Conservation (phyloP, 768 basidiomycete genomes). For the Boletus tomentosulus region DNA sequence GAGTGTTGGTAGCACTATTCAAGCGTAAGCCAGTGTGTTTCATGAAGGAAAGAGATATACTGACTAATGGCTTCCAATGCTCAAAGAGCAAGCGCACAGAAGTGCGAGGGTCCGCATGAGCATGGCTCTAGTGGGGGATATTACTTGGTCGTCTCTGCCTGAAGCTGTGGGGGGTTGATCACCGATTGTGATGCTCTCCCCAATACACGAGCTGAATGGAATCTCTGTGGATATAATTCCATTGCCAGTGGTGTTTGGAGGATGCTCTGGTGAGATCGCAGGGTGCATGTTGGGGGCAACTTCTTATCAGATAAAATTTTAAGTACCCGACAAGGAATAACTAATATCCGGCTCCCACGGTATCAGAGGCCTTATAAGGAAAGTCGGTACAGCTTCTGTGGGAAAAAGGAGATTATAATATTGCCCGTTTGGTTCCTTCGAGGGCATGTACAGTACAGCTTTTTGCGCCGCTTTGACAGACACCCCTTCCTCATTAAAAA, state of each 20-base stretch:
- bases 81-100: conserved; percentile 67
- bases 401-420: not conserved
- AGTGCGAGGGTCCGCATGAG: conserved; percentile 58
- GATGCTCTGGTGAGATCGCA: conserved; percentile 1
- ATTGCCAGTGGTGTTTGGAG: not conserved
- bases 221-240: not conserved
- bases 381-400: not conserved
- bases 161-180: not conserved
- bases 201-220: not conserved
- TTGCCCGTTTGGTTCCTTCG: no score
- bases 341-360: conserved; percentile 11
- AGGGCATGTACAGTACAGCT: no score
- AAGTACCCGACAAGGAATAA: conserved; percentile 3
- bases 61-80: conserved; percentile 83
- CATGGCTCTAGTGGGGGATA: conserved; percentile 35
- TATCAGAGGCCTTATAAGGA: not conserved
- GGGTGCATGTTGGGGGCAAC: not conserved
- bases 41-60: conserved; percentile 35
- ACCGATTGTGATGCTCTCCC: not conserved
- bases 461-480: no score
- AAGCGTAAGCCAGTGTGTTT: conserved; percentile 1
- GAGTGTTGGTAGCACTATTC: conserved; percentile 62
- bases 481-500: no score
- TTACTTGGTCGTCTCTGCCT: conserved; percentile 4
- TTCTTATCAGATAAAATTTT: conserved; percentile 27